Conservation (phyloP, 2,329 filamentous ascomycete species). For the Talaromyces piceae region DNA sequence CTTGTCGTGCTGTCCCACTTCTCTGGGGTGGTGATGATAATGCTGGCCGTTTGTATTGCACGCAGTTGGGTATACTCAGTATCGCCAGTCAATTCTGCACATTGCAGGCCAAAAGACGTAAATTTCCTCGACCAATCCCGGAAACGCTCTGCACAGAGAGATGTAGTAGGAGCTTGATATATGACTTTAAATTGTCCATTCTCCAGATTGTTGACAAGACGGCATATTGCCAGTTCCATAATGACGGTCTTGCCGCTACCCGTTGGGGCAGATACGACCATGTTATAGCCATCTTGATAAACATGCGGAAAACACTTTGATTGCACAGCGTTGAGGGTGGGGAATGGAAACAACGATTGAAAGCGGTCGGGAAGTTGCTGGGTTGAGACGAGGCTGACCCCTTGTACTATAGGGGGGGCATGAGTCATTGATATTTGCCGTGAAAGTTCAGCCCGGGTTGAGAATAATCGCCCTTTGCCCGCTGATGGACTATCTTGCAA, state of each 20-base stretch:
- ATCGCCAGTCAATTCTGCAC: slow-evolving; percentile 75
- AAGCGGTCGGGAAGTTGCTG: slow-evolving; percentile 62
- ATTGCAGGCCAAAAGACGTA: slow-evolving; percentile 56
- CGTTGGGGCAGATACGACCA: slow-evolving; percentile 74
- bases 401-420: slow-evolving; percentile 44
- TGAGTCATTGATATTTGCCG: slow-evolving; percentile 23
- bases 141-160: slow-evolving; percentile 68
- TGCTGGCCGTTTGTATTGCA: slow-evolving; percentile 64
- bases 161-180: slow-evolving; percentile 79
- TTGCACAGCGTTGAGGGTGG: slow-evolving; percentile 73
- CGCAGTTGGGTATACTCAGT: slow-evolving; percentile 60
- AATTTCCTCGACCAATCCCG: slow-evolving; percentile 76
- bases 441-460: slow-evolving; percentile 5
- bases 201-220: slow-evolving; percentile 51
- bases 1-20: slow-evolving; percentile 88
- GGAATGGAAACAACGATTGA: slow-evolving; percentile 62
- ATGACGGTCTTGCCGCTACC: slow-evolving; percentile 80
- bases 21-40: slow-evolving; percentile 82
- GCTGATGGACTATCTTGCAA: background rate
- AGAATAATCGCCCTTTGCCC: background rate
- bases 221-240: slow-evolving; percentile 75
- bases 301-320: slow-evolving; percentile 66
- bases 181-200: slow-evolving; percentile 67
- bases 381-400: slow-evolving; percentile 53
- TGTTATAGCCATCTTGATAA: slow-evolving; percentile 63